Percentiles rank a stretch among this genome's conserved stretches.
Evolutionary conservation across 2,329 filamentous ascomycete species (phyloP).

Genomic region (Pleochaeta shiraiana): DNA sequence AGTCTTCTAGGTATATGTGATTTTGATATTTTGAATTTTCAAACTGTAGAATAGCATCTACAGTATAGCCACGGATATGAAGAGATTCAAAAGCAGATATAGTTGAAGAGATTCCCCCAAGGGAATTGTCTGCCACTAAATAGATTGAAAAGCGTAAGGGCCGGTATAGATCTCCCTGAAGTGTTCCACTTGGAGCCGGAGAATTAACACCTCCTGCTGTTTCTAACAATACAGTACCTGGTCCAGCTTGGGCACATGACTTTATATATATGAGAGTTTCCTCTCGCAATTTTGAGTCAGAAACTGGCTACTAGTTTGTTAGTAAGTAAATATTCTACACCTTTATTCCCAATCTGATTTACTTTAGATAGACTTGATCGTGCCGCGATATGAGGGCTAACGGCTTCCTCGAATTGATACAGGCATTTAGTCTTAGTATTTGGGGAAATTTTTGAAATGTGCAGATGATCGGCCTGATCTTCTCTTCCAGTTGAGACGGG

Average conservation of each 20-base stretch:
- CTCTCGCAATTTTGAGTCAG: conserved; percentile 28
- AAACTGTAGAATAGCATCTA: conserved; percentile 50
- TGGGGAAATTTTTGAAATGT: conserved; percentile 37
- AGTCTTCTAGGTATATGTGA: conserved; percentile 40
- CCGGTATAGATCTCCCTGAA: conserved; percentile 58
- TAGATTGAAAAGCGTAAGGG: conserved; percentile 52
- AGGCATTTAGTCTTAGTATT: conserved; percentile 35
- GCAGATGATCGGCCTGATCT: conserved; percentile 43
- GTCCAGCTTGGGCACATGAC: conserved; percentile 21
- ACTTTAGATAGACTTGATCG: conserved; percentile 9
- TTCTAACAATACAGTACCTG: conserved; percentile 48
- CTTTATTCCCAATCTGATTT: background rate
- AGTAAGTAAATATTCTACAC: background rate
- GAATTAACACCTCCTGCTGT: conserved; percentile 70
- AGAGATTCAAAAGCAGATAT: conserved; percentile 66
- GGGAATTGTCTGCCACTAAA: conserved; percentile 49
- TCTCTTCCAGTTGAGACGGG: conserved; percentile 57
- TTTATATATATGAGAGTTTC: conserved; percentile 26
- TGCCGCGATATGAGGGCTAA: conserved; percentile 61
- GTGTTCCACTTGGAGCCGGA: conserved; percentile 50
- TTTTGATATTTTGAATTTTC: conserved; percentile 44
- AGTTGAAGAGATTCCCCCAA: conserved; percentile 63
- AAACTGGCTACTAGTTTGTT: conserved; percentile 21
- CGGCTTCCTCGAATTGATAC: conserved; percentile 48
- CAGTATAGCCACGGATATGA: conserved; percentile 54